Base-by-base conservation (phyloP, 768 basidiomycete species). In the Candolleomyces efflorescens region DNA sequence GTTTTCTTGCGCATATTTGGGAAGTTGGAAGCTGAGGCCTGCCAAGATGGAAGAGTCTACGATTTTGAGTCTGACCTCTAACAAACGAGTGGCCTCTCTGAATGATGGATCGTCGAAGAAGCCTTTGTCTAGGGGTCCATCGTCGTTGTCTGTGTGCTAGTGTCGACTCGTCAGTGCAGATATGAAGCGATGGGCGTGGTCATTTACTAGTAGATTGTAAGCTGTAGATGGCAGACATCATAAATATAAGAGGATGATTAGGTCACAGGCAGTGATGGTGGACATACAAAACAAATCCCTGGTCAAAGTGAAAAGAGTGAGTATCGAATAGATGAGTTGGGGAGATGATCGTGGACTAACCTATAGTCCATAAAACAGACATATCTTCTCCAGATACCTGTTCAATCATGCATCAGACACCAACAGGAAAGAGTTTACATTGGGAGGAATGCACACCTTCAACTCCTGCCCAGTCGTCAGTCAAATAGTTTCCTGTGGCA, bases 291-390 rank as follows among this genome's bases (percentile, higher is more conserved):
- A 78, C n/a, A 81, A 60, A 64, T 81, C 75, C 23, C 77, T 77
- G 57, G 3, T 26, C 15, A 56, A 46, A 20, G n/a, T 11, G 10
- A 44, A 9, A 32, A 3, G 38, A 10, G 36, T 22, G 9, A 57
- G 43, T 26, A 32, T 1, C 7, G 32, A 32, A 32, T 32, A 1
- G 32, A 5, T 32, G 2, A 1, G 32, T 32, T 11, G 32, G 11
- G 11, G 2, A 32, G 32, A 7, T 32, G 32, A 32, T 7, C 32
- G 7, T 32, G 9, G 55, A 59, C 66, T 43, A 57, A 86, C 87
- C 85, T 78, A 68, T 89, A 89, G 72, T 90, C 89, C 85, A 90
- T 85, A 63, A 88, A 90, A 59, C 82, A 89, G 18, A 90, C 82
- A 59, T 85, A 83, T 68, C 89, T 74, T 61, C 80, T 75, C 89